Conservation (phyloP, 2,329 filamentous ascomycete genomes). For the Ophiostoma populinum region DNA sequence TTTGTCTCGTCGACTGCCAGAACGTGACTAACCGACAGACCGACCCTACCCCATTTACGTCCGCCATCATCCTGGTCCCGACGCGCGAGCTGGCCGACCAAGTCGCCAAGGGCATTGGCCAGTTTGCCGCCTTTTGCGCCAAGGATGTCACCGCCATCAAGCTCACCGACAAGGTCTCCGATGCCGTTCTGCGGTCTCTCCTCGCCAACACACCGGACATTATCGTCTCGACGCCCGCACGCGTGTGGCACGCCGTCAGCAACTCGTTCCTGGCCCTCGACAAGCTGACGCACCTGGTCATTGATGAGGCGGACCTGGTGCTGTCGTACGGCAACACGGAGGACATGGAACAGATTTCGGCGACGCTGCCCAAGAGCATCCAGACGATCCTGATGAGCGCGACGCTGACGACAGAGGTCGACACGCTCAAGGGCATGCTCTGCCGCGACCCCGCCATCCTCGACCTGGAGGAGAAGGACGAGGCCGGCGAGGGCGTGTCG, state of each 20-base stretch:
- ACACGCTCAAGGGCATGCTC: conserved; percentile 71
- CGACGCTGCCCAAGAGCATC: conserved; percentile 63
- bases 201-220: conserved; percentile 77
- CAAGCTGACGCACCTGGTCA: conserved; percentile 58
- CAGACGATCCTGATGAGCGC: conserved; percentile 92
- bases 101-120: conserved; percentile 61
- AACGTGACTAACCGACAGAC: conserved; percentile 19
- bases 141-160: conserved; percentile 73
- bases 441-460: conserved; percentile 64
- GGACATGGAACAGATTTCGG: conserved; percentile 65
- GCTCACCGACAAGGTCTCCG: conserved; percentile 76
- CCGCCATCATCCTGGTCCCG: conserved; percentile 79
- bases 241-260: conserved; percentile 63
- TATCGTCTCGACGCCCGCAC: conserved; percentile 78
- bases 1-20: background rate
- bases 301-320: conserved; percentile 90
- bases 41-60: conserved; percentile 36
- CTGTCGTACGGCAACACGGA: conserved; percentile 89
- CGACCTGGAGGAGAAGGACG: conserved; percentile 68
- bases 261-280: conserved; percentile 53
- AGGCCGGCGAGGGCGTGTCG: conserved; percentile 56
- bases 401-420: conserved; percentile 68
- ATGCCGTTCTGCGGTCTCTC: conserved; percentile 72
- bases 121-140: conserved; percentile 65
- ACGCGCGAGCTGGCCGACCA: conserved; percentile 90